Evolutionary conservation across 2,329 filamentous ascomycete species (phyloP), one percentile per base, ranked within the genome.

Genomic region (Venturia aucupariae): DNA sequence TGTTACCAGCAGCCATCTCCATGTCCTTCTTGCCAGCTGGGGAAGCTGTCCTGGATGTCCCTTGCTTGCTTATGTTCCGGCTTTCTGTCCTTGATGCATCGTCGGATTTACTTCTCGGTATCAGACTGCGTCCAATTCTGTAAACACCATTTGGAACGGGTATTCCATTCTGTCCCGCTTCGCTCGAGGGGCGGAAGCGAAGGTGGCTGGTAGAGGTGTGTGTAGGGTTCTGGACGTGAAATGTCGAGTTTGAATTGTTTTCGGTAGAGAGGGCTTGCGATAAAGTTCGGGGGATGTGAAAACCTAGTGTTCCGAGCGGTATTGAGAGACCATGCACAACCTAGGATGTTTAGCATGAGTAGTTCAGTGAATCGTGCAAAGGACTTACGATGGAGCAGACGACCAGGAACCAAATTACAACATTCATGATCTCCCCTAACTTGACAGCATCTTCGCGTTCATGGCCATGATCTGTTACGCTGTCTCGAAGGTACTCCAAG

Each of bases 391-490:
- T 87, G 68, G 90, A 94, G 75, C 89, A 93, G 24, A 94, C 85
- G 10, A 85, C 82, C 62, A 96, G 75, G 71, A 96, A 96, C 92
- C 92, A 96, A 22, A 96, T 87, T 0, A 96, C 84, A 0, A 93
- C 80, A 1, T 80, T 80, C 62, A 90, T 82, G 0, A 84, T 80
- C 67, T 95, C 89, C 4, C 79, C 80, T 1, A 96, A 77, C 10
- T 82, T 76, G 39, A 77, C 75, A 0, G 90, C 87, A 71, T 95
- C 90, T 42, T 81, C 78, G 35, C 90, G 81, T 17, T 84, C 76
- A 39, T 81, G 71, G 0, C 84, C 86, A 62, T 89, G 78, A 8
- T 85, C 82, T 0, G 81, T 83, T 64, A 86, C 74, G 3, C 77
- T 71, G 11, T 3, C 44, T 7, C 73, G 72, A 2, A 97, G 79